A percentile compares a stretch with the other conserved stretches of the same genome.
Evolutionary conservation across 2,329 filamentous ascomycete species (phyloP).

Genomic region (Aspergillus brunneoviolaceus): DNA sequence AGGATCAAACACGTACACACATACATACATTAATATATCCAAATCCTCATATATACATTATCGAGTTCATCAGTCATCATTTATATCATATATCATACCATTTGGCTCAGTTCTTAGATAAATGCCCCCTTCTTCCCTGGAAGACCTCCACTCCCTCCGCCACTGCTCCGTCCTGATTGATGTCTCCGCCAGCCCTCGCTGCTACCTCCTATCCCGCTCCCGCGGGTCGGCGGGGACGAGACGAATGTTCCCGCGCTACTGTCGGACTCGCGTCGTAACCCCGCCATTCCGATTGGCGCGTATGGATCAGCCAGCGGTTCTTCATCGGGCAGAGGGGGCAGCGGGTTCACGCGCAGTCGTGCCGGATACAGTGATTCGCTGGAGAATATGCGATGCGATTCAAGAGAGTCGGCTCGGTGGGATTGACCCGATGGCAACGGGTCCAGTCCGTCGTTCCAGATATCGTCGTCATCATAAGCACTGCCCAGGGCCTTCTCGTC

Average conservation of each 20-base stretch:
- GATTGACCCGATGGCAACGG: not conserved
- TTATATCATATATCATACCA: conserved; percentile 13
- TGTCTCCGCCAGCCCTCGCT: conserved; percentile 32
- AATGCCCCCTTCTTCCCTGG: conserved; percentile 8
- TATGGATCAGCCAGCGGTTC: conserved; percentile 17
- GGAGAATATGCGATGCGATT: conserved; percentile 15
- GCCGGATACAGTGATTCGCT: conserved; percentile 14
- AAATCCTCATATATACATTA: conserved; percentile 13
- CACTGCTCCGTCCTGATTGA: conserved; percentile 3
- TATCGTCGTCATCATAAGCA: conserved; percentile 20
- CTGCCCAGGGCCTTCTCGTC: conserved; percentile 32
- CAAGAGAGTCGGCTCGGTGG: not conserved
- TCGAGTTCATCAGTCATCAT: conserved; percentile 11
- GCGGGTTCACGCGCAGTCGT: conserved; percentile 31
- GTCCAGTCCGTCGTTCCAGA: conserved; percentile 10
- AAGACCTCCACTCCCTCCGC: conserved; percentile 1
- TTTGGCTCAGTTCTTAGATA: conserved; percentile 6
- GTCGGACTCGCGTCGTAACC: conserved; percentile 19
- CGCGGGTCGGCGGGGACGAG: conserved; percentile 11
- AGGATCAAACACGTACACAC: not conserved
- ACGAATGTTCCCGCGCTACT: conserved; percentile 27
- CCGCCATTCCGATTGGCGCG: conserved; percentile 1
- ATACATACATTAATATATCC: conserved; percentile 3
- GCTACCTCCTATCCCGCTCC: not conserved
- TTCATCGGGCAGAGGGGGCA: conserved; percentile 35